phyloP scores from a whole-genome alignment of 495 filamentous ascomycete genomes.

The Aspergillus sparsus region DNA sequence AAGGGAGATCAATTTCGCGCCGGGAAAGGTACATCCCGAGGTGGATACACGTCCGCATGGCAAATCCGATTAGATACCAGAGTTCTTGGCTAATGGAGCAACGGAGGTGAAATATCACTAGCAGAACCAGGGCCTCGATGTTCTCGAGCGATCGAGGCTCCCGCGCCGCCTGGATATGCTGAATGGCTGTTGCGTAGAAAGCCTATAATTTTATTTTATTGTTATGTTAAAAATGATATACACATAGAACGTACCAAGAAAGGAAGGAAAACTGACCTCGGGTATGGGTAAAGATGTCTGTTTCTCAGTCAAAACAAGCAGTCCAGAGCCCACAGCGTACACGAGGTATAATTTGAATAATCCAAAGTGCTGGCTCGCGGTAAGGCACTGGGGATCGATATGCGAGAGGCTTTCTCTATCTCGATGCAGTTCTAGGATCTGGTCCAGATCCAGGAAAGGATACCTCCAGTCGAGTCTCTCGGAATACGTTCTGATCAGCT shows the following conservation, averaged over 20 bases:
- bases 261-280: background rate
- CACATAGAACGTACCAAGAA: too few relatives aligned
- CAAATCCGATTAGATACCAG: conserved; percentile 59
- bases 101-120: conserved; percentile 55
- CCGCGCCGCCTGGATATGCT: conserved; percentile 50
- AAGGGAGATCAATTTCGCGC: conserved; percentile 47
- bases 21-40: conserved; percentile 52
- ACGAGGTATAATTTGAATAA: conserved; percentile 55
- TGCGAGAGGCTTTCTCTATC: conserved; percentile 26
- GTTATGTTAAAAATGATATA: too few relatives aligned
- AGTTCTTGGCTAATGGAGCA: conserved; percentile 54
- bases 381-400: conserved; percentile 21
- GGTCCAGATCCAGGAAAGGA: conserved; percentile 48
- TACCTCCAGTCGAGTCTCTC: conserved; percentile 48
- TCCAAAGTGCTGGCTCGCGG: conserved; percentile 43
- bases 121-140: conserved; percentile 55
- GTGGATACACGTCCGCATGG: conserved; percentile 56
- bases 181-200: conserved; percentile 51
- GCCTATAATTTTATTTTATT: conserved; percentile 25
- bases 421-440: conserved; percentile 49
- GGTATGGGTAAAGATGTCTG: background rate
- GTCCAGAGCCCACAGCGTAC: conserved; percentile 53
- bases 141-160: conserved; percentile 55
- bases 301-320: conserved; percentile 47
- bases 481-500: conserved; percentile 49